Base-by-base conservation (phyloP, 805 yeast species). In the Lachancea sp. region DNA sequence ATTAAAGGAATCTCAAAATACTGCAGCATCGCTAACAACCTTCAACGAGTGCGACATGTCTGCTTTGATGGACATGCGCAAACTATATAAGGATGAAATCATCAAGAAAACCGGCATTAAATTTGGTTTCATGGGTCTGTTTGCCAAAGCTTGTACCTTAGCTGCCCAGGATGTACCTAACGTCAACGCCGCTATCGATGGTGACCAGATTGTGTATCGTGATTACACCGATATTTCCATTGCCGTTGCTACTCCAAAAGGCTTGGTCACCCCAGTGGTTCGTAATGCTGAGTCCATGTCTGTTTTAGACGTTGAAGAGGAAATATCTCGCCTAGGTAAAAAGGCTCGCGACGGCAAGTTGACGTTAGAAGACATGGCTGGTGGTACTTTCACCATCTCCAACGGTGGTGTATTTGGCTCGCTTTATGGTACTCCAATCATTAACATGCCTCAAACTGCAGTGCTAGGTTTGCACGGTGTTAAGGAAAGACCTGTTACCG, bases 371-470 rank as follows among this genome's bases (percentile, higher is more conserved):
- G 98, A 92, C 68, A 90, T 92, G 97, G 77, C 96, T 46, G 98
- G 98, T 66, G 98, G 98, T 67, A 89, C 97, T 45, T 89, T 92
- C 75, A 92, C 98, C 60, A 92, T 92, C 58, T 92, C 97, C 41
- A 92, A 92, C 72, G 98, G 98, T 65, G 98, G 98, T 68, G 96
- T 92, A 43, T 92, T 92, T 60, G 98, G 98, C 50, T 92, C 97
- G 19, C 74, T 92, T 52, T 87, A 83, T 67, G 98, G 98, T 65
- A 92, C 98, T 39, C 98, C 98, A 60, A 92, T 92, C 68, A 90
- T 92, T 65, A 92, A 92, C 77, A 70, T 84, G 78, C 98, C 98
- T 41, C 98, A 92, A 72, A 88, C 96, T 45, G 97, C 97, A 33
- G 98, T 92, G 18, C 76, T 92, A 55, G 98, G 98, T 55, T 77